phyloP scores from a whole-genome alignment of 2,329 filamentous ascomycete genomes.

The Neonectria ditissima region DNA sequence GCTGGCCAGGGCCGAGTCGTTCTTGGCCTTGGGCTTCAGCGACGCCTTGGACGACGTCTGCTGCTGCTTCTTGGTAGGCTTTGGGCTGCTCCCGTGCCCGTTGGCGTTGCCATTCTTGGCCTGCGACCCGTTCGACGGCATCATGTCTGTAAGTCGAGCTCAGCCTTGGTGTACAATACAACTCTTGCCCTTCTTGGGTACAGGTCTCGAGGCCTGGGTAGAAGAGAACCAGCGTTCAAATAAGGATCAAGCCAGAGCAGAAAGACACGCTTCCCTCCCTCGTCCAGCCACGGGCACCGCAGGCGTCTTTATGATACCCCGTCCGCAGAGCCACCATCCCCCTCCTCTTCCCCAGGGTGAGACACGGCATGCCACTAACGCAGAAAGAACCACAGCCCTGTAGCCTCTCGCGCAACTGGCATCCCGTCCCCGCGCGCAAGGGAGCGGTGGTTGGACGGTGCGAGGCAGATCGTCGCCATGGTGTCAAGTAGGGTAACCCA shows the following conservation, averaged over 20 bases:
- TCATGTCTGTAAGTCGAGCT: constrained; percentile 28
- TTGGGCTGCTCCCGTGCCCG: constrained; percentile 30
- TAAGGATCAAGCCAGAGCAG: constrained; percentile 1
- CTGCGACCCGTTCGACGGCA: constrained; percentile 36
- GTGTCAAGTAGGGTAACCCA: background rate
- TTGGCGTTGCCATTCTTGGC: constrained; percentile 43
- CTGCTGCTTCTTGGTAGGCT: constrained; percentile 13
- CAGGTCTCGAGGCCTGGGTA: background rate
- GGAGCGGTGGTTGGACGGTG: constrained; percentile 35
- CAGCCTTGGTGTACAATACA: background rate
- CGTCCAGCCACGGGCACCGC: background rate
- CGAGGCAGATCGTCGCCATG: constrained; percentile 7
- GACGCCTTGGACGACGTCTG: background rate
- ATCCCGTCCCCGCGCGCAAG: constrained; percentile 13
- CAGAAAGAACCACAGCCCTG: constrained; percentile 15
- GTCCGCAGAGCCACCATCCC: background rate
- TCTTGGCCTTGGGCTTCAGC: constrained; percentile 31
- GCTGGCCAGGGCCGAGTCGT: constrained; percentile 41
- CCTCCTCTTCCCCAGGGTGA: constrained; percentile 18
- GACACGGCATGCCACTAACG: constrained; percentile 38
- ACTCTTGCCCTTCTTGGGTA: background rate
- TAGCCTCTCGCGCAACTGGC: background rate
- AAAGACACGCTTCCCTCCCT: background rate
- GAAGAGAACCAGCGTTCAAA: background rate
- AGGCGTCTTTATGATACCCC: background rate